Percentiles rank a stretch among this genome's conserved stretches.
These are phyloP conservation scores for Boletales sp. DNA, from an alignment of 768 basidiomycete genomes.

Conservation along the genomic window DNA sequence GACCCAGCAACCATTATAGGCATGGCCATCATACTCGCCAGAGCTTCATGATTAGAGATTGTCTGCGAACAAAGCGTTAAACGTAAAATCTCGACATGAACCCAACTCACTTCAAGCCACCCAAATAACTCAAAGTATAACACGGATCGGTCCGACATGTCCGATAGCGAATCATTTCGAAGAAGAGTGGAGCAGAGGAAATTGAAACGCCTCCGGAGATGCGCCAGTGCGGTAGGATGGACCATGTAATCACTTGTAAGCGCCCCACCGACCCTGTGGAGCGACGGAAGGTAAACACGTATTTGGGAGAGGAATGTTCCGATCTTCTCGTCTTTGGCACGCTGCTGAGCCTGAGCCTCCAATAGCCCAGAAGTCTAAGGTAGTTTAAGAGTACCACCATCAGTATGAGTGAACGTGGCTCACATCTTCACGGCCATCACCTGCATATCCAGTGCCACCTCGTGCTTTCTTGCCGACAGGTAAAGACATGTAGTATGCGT, in stretches of 20 bases:
- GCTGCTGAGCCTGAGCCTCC: conserved; percentile 73
- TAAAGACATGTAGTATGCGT: conserved; percentile 39
- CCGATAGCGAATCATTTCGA: conserved; percentile 87
- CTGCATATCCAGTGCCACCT: conserved; percentile 86
- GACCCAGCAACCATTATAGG: conserved; percentile 86
- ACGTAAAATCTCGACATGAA: neutral
- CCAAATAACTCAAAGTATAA: conserved; percentile 88
- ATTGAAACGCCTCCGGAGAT: conserved; percentile 89
- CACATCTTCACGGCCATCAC: conserved; percentile 81
- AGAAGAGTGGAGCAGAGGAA: conserved; percentile 81
- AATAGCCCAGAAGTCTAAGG: conserved; percentile 72
- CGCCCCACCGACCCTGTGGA: conserved; percentile 71
- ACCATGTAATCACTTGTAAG: conserved; percentile 86
- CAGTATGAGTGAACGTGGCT: conserved; percentile 28
- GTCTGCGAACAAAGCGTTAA: conserved; percentile 48
- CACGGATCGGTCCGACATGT: conserved; percentile 85
- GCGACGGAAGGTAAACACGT: conserved; percentile 79
- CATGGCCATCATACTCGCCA: conserved; percentile 97
- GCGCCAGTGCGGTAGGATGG: conserved; percentile 89
- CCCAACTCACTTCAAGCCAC: conserved; percentile 76
- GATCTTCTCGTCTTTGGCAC: conserved; percentile 69
- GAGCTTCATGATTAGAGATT: conserved; percentile 87
- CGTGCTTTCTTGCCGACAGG: conserved; percentile 62
- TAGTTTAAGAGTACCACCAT: conserved; percentile 6
- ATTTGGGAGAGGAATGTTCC: conserved; percentile 65